Percentiles rank a stretch among this genome's conserved stretches.
These are phyloP conservation scores for Holtermanniella nyarrowii DNA, from an alignment of 768 basidiomycete species.

Conservation along the genomic window DNA sequence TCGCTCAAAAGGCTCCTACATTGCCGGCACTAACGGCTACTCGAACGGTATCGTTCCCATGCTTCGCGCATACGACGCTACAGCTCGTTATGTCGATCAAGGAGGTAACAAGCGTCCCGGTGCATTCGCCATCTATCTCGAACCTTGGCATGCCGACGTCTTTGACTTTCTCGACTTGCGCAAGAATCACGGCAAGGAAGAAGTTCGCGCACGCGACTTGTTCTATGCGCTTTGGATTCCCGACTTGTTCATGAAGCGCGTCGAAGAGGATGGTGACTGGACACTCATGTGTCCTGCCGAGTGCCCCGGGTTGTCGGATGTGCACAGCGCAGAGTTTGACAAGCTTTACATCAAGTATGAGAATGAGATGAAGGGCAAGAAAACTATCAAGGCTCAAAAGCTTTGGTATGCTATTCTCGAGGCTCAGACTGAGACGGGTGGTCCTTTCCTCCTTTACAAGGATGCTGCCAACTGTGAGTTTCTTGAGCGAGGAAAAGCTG, in stretches of 20 bases:
- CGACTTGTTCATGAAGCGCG: slow-evolving; percentile 97
- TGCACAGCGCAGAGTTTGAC: slow-evolving; percentile 82
- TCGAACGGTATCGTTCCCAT: slow-evolving; percentile 99
- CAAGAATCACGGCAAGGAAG: slow-evolving; percentile 99
- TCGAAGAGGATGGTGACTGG: slow-evolving; percentile 82
- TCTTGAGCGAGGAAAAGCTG: background rate
- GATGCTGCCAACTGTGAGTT: slow-evolving; percentile 78
- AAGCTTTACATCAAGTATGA: slow-evolving; percentile 61
- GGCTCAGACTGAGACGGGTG: slow-evolving; percentile 94
- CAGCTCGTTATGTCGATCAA: slow-evolving; percentile 96
- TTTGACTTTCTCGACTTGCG: slow-evolving; percentile 95
- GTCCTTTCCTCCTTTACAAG: slow-evolving; percentile 99
- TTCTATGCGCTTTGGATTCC: slow-evolving; percentile 98
- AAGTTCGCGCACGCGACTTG: slow-evolving; percentile 86
- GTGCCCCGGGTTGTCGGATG: slow-evolving; percentile 78
- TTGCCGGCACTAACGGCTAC: slow-evolving; percentile 97
- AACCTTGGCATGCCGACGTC: slow-evolving; percentile 96
- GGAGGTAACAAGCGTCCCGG: slow-evolving; percentile 99
- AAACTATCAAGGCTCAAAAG: slow-evolving; percentile 85
- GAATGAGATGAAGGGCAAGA: slow-evolving; percentile 61
- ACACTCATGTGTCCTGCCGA: slow-evolving; percentile 97
- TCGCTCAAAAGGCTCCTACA: slow-evolving; percentile 85
- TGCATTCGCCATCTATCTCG: slow-evolving; percentile 92
- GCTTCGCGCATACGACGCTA: slow-evolving; percentile 95
- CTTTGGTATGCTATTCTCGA: slow-evolving; percentile 97